These are phyloP conservation scores for Alliaria petiolata DNA, from an alignment of 345 rosid species.

Conservation along the genomic window DNA sequence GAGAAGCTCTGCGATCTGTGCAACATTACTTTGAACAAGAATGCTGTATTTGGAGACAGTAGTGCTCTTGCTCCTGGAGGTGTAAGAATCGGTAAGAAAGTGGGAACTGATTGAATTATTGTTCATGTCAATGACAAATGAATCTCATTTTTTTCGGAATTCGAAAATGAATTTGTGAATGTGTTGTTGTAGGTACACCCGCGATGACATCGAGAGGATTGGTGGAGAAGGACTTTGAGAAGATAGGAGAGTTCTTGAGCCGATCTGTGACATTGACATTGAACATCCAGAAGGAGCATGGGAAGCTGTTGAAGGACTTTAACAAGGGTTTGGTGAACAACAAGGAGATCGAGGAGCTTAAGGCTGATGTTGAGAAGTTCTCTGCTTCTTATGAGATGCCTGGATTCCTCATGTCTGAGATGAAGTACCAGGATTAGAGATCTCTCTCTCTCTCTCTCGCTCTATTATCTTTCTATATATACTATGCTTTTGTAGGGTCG, in stretches of 20 bases:
- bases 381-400: constrained; percentile 79
- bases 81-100: constrained; percentile 81
- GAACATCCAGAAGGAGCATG: constrained; percentile 77
- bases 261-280: constrained; percentile 78
- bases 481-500: constrained; percentile 26
- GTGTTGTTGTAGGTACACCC: constrained; percentile 61
- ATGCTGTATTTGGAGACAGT: constrained; percentile 99
- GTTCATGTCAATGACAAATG: background rate
- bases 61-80: constrained; percentile 99
- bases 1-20: constrained; percentile 96
- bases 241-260: constrained; percentile 92
- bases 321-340: constrained; percentile 85
- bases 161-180: background rate
- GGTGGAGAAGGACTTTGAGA: constrained; percentile 93
- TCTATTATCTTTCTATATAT: constrained; percentile 1
- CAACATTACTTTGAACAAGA: constrained; percentile 97
- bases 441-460: background rate
- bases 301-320: constrained; percentile 89
- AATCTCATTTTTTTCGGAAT: background rate
- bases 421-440: constrained; percentile 70
- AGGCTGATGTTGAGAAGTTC: constrained; percentile 79
- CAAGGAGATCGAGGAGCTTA: constrained; percentile 84
- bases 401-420: constrained; percentile 65
- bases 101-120: background rate
- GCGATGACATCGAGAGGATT: constrained; percentile 99